A percentile compares a stretch with the other conserved stretches of the same genome.
These are phyloP conservation scores for Coemansia sp. DNA, from an alignment of 192 early-diverging fungal species.

Conservation along the genomic window DNA sequence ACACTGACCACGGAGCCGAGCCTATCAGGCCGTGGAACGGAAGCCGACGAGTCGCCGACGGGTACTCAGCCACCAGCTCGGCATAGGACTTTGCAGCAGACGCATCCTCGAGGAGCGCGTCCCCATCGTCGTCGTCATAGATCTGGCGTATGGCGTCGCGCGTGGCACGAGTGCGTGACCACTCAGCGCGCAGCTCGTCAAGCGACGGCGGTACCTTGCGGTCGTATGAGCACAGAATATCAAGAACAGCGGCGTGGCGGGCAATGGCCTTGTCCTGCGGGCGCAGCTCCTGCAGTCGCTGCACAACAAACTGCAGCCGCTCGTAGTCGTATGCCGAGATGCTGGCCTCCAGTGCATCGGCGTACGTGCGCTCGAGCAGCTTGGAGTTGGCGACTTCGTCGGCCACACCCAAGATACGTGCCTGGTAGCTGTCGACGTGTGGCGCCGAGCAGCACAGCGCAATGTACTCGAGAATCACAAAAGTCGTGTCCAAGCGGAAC, in stretches of 20 bases:
- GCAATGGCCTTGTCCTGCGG: conserved; percentile 41
- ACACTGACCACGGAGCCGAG: conserved; percentile 47
- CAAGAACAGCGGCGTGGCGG: conserved; percentile 51
- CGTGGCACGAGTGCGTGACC: conserved; percentile 16
- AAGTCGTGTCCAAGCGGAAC: conserved; percentile 53
- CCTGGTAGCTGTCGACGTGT: conserved; percentile 47
- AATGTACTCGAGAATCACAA: conserved; percentile 48
- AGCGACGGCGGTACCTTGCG: conserved; percentile 39
- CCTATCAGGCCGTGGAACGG: conserved; percentile 62
- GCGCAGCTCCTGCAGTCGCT: conserved; percentile 53
- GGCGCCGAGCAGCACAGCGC: conserved; percentile 34
- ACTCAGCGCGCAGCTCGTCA: conserved; percentile 53
- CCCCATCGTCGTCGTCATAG: not conserved
- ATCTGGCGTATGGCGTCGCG: conserved; percentile 11
- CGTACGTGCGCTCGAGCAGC: conserved; percentile 48
- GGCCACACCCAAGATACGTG: conserved; percentile 47
- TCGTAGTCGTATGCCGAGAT: conserved; percentile 69
- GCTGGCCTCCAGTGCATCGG: conserved; percentile 44
- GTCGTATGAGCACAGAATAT: conserved; percentile 57
- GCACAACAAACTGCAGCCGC: conserved; percentile 58
- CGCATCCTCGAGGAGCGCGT: not conserved
- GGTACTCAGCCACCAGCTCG: conserved; percentile 23
- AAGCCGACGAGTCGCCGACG: conserved; percentile 50
- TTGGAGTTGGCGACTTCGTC: conserved; percentile 59
- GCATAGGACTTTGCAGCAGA: conserved; percentile 2